Evolutionary conservation across 2,329 filamentous ascomycete species (phyloP).

Genomic region (Sporothrix euskadiensis): DNA sequence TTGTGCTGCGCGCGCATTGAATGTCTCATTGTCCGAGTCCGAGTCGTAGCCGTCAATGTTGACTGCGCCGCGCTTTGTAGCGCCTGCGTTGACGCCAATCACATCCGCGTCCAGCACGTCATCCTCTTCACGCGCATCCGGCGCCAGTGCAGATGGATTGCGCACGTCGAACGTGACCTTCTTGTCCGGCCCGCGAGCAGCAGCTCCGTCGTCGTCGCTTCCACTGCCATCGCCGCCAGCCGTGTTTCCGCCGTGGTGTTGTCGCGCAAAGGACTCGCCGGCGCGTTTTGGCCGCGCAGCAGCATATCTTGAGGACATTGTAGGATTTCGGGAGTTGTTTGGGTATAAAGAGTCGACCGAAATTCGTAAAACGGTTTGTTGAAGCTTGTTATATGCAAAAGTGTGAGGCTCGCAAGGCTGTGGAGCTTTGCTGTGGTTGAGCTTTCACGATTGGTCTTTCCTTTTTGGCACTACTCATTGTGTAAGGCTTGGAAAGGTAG

Average conservation of each 20-base stretch:
- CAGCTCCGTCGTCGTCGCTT: slow-evolving; percentile 44
- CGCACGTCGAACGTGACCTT: slow-evolving; percentile 91
- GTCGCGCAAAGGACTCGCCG: slow-evolving; percentile 76
- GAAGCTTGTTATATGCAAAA: not conserved
- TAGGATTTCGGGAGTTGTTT: not conserved
- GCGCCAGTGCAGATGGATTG: slow-evolving; percentile 88
- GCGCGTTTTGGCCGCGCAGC: slow-evolving; percentile 79
- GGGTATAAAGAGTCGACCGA: not conserved
- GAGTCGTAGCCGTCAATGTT: slow-evolving; percentile 97
- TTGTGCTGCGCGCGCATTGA: slow-evolving; percentile 70
- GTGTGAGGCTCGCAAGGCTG: slow-evolving; percentile 6
- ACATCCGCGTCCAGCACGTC: slow-evolving; percentile 84
- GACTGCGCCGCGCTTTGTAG: slow-evolving; percentile 87
- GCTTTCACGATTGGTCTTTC: not conserved
- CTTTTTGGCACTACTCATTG: too few relatives aligned
- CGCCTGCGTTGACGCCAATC: slow-evolving; percentile 73
- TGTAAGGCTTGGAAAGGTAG: not conserved
- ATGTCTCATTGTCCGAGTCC: slow-evolving; percentile 89
- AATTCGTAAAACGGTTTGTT: not conserved
- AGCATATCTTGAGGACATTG: slow-evolving; percentile 59
- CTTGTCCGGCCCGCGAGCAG: slow-evolving; percentile 54
- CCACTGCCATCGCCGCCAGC: slow-evolving; percentile 51
- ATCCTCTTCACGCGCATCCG: slow-evolving; percentile 74
- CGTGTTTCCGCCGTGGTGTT: slow-evolving; percentile 61
- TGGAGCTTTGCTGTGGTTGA: not conserved